phyloP scores from a whole-genome alignment of 148 eudicot genomes.

The Simmondsia chinensis region DNA sequence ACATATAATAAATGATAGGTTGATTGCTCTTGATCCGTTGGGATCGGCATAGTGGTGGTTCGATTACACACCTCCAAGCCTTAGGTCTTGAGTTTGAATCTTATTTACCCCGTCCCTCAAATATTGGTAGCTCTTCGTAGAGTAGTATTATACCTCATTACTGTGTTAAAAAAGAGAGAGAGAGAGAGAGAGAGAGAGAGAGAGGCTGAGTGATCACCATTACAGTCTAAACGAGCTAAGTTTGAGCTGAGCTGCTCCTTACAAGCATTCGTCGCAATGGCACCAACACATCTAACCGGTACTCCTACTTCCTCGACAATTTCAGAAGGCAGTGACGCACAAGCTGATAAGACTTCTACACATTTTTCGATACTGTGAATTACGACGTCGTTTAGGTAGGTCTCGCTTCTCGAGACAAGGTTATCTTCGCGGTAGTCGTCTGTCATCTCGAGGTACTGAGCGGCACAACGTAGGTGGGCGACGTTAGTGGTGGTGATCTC shows the following conservation, averaged over 20 bases:
- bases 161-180: no score
- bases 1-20: no score
- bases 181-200: no score
- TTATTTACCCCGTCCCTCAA: no score
- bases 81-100: no score
- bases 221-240: constrained; percentile 26
- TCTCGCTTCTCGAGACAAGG: constrained; percentile 43
- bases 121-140: no score
- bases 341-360: constrained; percentile 39
- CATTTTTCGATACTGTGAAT: constrained; percentile 44
- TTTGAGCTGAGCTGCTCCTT: constrained; percentile 51
- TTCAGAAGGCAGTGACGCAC: constrained; percentile 31
- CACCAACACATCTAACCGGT: constrained; percentile 30
- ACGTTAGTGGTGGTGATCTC: constrained; percentile 53
- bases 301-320: constrained; percentile 39
- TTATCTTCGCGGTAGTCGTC: constrained; percentile 52
- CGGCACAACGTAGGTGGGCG: constrained; percentile 51
- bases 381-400: constrained; percentile 44
- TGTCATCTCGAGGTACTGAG: constrained; percentile 60
- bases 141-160: no score
- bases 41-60: no score
- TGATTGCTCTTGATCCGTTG: no score
- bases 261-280: constrained; percentile 40
- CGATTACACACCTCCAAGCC: no score
- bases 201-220: no score